Evolutionary conservation across 202 grass and related monocot genomes (phyloP).

Genomic region (Bolboschoenoplectus hybrid): DNA sequence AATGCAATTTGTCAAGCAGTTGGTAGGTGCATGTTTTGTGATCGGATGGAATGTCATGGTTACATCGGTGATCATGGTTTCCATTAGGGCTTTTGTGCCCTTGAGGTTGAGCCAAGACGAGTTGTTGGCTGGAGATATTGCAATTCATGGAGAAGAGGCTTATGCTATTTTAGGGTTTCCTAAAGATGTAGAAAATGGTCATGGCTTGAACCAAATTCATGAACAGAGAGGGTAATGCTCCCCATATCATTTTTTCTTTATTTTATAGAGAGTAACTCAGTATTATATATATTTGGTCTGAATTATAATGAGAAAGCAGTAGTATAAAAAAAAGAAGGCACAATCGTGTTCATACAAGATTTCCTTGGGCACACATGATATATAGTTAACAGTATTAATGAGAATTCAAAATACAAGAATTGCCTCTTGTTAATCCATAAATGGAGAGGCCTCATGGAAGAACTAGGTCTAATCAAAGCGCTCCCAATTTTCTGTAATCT

Average conservation of each 20-base stretch:
- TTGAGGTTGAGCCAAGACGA: conserved; percentile 69
- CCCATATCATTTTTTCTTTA: neutral
- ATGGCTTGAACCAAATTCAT: neutral
- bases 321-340: neutral
- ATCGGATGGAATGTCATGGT: conserved; percentile 59
- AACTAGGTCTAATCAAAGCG: conserved; percentile 59
- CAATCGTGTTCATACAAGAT: neutral
- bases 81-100: conserved; percentile 52
- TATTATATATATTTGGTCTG: neutral
- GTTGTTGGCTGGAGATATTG: conserved; percentile 68
- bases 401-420: conserved; percentile 24
- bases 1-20: conserved; percentile 58
- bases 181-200: conserved; percentile 13
- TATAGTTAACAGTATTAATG: conserved; percentile 11
- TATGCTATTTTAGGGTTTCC: neutral
- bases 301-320: neutral
- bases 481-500: conserved; percentile 68
- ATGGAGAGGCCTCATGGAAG: neutral
- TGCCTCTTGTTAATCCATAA: neutral
- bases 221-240: neutral
- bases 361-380: neutral
- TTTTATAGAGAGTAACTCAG: neutral
- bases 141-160: conserved; percentile 74
- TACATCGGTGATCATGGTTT: conserved; percentile 60
- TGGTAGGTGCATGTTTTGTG: conserved; percentile 53